phyloP scores from a whole-genome alignment of 2,329 filamentous ascomycete species.

The Geosmithia putterillii region DNA sequence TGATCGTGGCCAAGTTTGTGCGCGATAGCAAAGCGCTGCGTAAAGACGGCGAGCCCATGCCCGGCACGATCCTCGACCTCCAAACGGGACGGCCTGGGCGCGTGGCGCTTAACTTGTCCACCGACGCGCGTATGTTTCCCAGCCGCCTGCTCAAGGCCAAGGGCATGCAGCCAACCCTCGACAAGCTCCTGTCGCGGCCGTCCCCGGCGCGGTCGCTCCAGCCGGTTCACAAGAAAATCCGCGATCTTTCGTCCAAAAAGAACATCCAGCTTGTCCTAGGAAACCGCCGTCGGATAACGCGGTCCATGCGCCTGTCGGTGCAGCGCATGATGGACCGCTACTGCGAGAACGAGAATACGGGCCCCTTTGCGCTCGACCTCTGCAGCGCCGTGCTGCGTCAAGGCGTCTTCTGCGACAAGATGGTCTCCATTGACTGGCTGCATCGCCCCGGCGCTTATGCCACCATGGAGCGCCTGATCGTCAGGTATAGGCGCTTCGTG shows the following conservation, averaged over 20 bases:
- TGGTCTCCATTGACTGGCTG: constrained; percentile 67
- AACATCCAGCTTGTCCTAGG: no score
- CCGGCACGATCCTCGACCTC: constrained; percentile 52
- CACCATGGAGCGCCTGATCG: not conserved
- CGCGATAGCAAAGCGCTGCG: not conserved
- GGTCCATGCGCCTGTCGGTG: constrained; percentile 15
- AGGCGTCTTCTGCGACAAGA: constrained; percentile 57
- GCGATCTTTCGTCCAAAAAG: not conserved
- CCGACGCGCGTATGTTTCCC: not conserved
- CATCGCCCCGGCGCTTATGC: constrained; percentile 47
- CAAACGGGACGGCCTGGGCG: constrained; percentile 32
- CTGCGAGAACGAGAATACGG: constrained; percentile 57
- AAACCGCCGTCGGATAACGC: not conserved
- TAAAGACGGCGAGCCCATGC: constrained; percentile 39
- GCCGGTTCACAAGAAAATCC: not conserved
- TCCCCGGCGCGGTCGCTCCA: not conserved
- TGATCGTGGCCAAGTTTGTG: constrained; percentile 49
- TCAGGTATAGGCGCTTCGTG: not conserved
- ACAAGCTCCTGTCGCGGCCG: no score
- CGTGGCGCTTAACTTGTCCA: not conserved
- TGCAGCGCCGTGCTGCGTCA: constrained; percentile 54
- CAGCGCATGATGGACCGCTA: constrained; percentile 61
- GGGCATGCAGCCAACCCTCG: no score
- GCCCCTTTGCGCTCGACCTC: constrained; percentile 52
- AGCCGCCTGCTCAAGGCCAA: not conserved